Base-by-base conservation (phyloP, 306 rosid genomes). In the Styphnolobium japonicum region DNA sequence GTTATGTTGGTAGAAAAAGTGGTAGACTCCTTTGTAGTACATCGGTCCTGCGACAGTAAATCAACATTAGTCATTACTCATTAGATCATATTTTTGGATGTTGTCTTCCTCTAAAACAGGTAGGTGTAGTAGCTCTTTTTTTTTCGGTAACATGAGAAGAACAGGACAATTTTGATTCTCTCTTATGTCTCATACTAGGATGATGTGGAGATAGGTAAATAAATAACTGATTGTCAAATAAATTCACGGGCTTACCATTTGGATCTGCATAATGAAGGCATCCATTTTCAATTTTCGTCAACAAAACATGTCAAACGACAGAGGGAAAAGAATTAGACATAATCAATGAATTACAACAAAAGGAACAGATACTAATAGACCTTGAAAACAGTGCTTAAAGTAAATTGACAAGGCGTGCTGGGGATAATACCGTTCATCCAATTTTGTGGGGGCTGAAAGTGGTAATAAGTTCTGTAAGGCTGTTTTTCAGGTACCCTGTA, bases 1-100 rank as follows among this genome's bases (percentile, higher is more conserved):
- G 43, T 90, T 90, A 40, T 71, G 12, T 60, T 90, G 94, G 81
- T 82, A 90, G 75, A 90, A 90, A 5, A 90, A 57, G 55, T 88
- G 94, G 79, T 90, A 90, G 23, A 80, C 81, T 23, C 90, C 92
- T 76, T 80, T 84, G 6, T 82, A 84, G 74, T 77, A 83, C 88
- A 90, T 75, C 9, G 94, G 91, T 55, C 87, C 91, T 89, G 68
- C 29, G 9, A 64, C 25, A 42, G 1, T 40, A 39, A 36, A 65
- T 37, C 4, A 37, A 63, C 1, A 73, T 23, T 29, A 43, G 34
- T 25, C 64, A 72, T 23, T 29, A 43, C 23, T 25, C 64, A 72
- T 58, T 48, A 71, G 14, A 23, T 40, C 31, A 42, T 21, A 31
- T 16, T 21, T 21, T 57, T 29, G 57, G 57, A 46, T 45, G 18